Evolutionary conservation across 805 yeast species (phyloP).

Genomic region (Candida odintsovae): DNA sequence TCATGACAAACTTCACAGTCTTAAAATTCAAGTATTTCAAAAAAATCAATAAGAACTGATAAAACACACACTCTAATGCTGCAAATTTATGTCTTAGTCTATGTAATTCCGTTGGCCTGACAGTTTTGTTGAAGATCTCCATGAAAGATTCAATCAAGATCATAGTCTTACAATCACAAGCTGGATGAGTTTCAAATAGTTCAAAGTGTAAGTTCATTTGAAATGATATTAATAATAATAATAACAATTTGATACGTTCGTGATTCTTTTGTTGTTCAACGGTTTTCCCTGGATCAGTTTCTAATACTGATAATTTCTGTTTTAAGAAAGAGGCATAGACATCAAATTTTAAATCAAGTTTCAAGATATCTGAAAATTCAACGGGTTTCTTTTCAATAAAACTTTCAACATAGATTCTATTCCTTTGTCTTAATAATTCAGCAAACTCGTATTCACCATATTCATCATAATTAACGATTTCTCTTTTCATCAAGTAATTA

Average conservation of each 20-base stretch:
- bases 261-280: neutral
- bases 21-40: conserved; percentile 19
- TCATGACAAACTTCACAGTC: conserved; percentile 5
- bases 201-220: conserved; percentile 17
- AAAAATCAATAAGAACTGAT: conserved; percentile 18
- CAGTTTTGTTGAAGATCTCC: conserved; percentile 1
- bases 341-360: conserved; percentile 13
- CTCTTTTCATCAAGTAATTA: conserved; percentile 7
- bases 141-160: neutral
- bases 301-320: neutral
- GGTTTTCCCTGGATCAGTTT: neutral
- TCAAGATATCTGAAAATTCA: conserved; percentile 5
- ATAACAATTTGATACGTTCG: conserved; percentile 4
- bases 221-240: conserved; percentile 7
- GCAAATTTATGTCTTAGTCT: conserved; percentile 12
- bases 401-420: conserved; percentile 12
- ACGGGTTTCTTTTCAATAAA: conserved; percentile 1
- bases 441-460: conserved; percentile 15
- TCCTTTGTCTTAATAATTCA: conserved; percentile 14
- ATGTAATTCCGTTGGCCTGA: conserved; percentile 2
- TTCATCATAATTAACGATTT: conserved; percentile 5
- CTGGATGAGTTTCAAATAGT: conserved; percentile 8
- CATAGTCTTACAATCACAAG: conserved; percentile 13
- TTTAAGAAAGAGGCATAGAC: conserved; percentile 6
- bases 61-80: conserved; percentile 14